Conservation (phyloP, 176 grass and related monocot genomes). For the Neostapfia colusana region DNA sequence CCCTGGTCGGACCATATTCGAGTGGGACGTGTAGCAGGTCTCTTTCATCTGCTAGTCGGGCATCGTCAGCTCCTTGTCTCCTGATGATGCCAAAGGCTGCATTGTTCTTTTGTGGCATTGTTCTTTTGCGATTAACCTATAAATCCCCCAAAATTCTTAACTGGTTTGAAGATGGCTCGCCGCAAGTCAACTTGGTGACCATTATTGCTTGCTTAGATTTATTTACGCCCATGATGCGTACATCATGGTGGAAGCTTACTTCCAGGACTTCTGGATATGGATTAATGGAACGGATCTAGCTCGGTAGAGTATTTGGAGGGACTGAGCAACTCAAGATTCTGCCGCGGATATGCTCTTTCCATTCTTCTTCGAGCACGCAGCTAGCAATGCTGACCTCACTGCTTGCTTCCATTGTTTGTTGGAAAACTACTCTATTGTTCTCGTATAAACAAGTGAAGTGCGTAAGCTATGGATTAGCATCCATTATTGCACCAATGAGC, state of each 20-base stretch:
- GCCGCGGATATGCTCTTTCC: conserved; percentile 29
- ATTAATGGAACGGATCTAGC: conserved; percentile 1
- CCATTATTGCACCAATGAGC: conserved; percentile 39
- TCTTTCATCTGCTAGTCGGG: background rate
- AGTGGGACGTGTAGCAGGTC: too few species aligned
- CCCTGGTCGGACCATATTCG: too few species aligned
- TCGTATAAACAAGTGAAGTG: conserved; percentile 33
- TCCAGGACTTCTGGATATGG: conserved; percentile 28
- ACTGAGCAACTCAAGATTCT: conserved; percentile 36
- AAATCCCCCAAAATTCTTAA: background rate
- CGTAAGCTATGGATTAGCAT: conserved; percentile 1
- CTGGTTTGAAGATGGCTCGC: background rate
- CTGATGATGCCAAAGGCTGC: conserved; percentile 12
- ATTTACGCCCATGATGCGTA: background rate
- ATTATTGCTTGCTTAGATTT: background rate
- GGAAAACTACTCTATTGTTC: conserved; percentile 23
- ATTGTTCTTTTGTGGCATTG: background rate
- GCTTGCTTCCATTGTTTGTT: conserved; percentile 33
- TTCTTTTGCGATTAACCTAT: background rate
- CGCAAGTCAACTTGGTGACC: conserved; percentile 29
- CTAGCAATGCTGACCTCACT: background rate
- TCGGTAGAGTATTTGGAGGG: background rate
- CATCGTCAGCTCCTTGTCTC: conserved; percentile 16
- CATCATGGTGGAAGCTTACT: background rate
- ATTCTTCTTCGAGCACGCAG: conserved; percentile 3